Evolutionary conservation across 106 monocot genomes (phyloP), one percentile per base, ranked within the genome.

Genomic region (Alisma plantagoaquatica): DNA sequence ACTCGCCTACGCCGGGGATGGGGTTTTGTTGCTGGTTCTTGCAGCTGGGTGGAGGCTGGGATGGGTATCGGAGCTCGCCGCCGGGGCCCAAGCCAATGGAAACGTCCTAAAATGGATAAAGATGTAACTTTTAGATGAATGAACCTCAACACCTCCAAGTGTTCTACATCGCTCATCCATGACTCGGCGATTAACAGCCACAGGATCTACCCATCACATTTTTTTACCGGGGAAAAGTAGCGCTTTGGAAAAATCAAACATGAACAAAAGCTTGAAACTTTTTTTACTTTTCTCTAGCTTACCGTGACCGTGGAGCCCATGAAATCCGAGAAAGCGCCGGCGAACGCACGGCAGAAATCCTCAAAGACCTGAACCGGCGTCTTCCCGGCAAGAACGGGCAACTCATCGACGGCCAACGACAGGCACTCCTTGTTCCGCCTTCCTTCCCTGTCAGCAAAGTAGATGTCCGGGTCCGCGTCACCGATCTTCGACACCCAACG

Each of bases 1-100:
- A 86, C 31, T 77, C 86, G 1, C 86, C 80, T 2, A 74, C 56
- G 1, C 75, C 79, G 38, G 50, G 51, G 53, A 56, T 4, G n/a
- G n/a, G n/a, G n/a, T n/a, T n/a, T n/a, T n/a, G n/a, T 0, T 30
- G 3, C 57, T 43, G 41, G 10, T 15, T 15, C 14, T 23, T n/a
- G n/a, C n/a, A n/a, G n/a, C n/a, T 30, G 11, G 26, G 14, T 2
- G 73, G 63, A 0, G 69, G 76, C 49, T 27, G 68, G 1, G 80
- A 77, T 4, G 81, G 81, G 56, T 86, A 86, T 31, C 74, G 67
- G 33, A 81, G 77, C 71, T 81, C 86, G 4, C 86, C 77, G n/a
- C 66, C 53, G 10, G 86, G 74, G 1, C 86, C 86, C 3, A 86
- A 56, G 23, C 81, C 68, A 2, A 86, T 53, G 2, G 64, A 19